Percentiles rank a stretch among this genome's conserved stretches.
These are phyloP conservation scores for Hypoxylon crocopeplum DNA, from an alignment of 495 filamentous ascomycete genomes.

Conservation along the genomic window DNA sequence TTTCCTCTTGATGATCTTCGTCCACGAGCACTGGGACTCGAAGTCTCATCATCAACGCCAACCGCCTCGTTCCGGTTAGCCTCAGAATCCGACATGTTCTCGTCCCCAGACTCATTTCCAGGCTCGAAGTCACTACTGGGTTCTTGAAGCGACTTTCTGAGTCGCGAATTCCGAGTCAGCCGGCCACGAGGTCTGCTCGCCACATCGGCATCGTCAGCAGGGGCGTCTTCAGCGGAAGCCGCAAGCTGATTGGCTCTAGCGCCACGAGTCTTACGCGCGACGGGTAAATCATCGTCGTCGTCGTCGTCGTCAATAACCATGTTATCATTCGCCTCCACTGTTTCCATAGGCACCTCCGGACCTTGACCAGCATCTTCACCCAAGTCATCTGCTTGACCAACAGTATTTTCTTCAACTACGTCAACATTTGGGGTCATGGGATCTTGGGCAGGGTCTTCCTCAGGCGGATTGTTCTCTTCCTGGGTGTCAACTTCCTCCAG, in stretches of 20 bases:
- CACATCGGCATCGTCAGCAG: constrained; percentile 42
- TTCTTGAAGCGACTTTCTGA: constrained; percentile 64
- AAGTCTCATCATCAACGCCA: constrained; percentile 49
- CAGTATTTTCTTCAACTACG: constrained; percentile 42
- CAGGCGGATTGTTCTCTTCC: constrained; percentile 44
- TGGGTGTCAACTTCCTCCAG: constrained; percentile 66
- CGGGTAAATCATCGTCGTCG: constrained; percentile 71
- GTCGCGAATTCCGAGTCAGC: constrained; percentile 56
- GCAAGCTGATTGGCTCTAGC: constrained; percentile 42
- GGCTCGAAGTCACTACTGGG: constrained; percentile 92
- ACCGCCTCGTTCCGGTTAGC: constrained; percentile 34
- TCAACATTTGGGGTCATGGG: constrained; percentile 46
- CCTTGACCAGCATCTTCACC: constrained; percentile 51
- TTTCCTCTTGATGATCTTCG: constrained; percentile 46
- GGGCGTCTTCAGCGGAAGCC: constrained; percentile 45
- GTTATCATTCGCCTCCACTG: constrained; percentile 55
- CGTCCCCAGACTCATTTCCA: constrained; percentile 65
- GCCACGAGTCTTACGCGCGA: constrained; percentile 59
- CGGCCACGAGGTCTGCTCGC: constrained; percentile 47
- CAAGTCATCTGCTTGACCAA: constrained; percentile 36
- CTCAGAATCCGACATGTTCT: constrained; percentile 54
- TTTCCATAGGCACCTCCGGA: constrained; percentile 40
- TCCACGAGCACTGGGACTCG: constrained; percentile 49
- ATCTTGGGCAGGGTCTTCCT: constrained; percentile 23
- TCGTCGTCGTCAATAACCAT: constrained; percentile 75